A percentile compares a stretch with the other conserved stretches of the same genome.
Evolutionary conservation across 805 yeast genomes (phyloP).

Genomic region (Yamadazyma sp.): DNA sequence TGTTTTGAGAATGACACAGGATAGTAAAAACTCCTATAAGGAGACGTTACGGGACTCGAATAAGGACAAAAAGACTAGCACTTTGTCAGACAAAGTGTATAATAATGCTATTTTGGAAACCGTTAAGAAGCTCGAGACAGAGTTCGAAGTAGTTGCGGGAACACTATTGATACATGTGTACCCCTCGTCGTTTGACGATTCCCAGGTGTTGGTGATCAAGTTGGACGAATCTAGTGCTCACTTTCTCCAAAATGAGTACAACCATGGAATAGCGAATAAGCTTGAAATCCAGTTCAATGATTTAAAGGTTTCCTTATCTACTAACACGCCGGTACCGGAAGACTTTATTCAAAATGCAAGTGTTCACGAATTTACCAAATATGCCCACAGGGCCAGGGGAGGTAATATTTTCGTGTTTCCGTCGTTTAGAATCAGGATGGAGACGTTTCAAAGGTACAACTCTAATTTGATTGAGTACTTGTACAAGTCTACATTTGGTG

Average conservation of each 20-base stretch:
- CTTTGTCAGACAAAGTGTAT: conserved; percentile 9
- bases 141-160: conserved; percentile 61
- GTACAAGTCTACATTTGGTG: conserved; percentile 77
- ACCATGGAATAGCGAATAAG: conserved; percentile 50
- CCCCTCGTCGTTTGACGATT: conserved; percentile 79
- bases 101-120: conserved; percentile 27
- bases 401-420: conserved; percentile 84
- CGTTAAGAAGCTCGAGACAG: conserved; percentile 58
- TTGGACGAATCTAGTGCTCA: conserved; percentile 54
- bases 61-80: conserved; percentile 3
- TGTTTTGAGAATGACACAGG: conserved; percentile 68
- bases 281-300: conserved; percentile 62
- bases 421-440: conserved; percentile 70
- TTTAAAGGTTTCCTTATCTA: conserved; percentile 66
- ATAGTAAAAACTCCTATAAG: conserved; percentile 66
- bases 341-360: conserved; percentile 45
- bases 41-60: conserved; percentile 69
- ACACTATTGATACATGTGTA: conserved; percentile 62
- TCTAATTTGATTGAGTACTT: conserved; percentile 61
- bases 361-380: conserved; percentile 54
- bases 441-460: conserved; percentile 59
- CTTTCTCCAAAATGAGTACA: conserved; percentile 50
- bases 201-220: conserved; percentile 66
- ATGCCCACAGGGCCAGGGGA: conserved; percentile 63
- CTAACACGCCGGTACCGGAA: conserved; percentile 51